Evolutionary conservation across 768 basidiomycete genomes (phyloP).

Genomic region (Auriscalpium vulgare): DNA sequence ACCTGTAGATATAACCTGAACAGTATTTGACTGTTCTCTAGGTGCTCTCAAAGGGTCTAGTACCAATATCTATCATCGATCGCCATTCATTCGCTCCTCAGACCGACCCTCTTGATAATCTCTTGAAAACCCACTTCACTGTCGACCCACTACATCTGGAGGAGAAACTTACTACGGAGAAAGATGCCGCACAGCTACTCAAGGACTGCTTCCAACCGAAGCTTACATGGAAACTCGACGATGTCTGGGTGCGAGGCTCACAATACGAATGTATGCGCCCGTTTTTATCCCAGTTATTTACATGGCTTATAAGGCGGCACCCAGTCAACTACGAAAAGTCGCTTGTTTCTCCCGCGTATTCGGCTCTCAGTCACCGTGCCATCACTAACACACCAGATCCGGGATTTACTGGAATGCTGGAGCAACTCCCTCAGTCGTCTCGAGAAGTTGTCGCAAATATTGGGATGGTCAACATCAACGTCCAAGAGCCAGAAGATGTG

Average conservation of each 20-base stretch:
- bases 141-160: neutral
- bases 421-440: too few species aligned
- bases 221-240: neutral
- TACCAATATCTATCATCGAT: slow-evolving; percentile 3
- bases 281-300: neutral
- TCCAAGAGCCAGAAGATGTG: too few species aligned
- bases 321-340: neutral
- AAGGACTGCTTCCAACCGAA: neutral
- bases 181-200: neutral
- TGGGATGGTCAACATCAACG: too few species aligned
- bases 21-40: neutral
- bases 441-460: too few species aligned
- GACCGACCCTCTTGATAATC: slow-evolving; percentile 7
- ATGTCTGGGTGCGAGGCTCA: neutral
- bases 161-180: slow-evolving; percentile 1
- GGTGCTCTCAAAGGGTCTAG: slow-evolving; percentile 3
- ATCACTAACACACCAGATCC: neutral
- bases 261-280: neutral
- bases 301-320: neutral
- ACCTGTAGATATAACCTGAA: neutral
- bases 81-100: slow-evolving; percentile 8
- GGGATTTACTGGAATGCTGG: too few species aligned
- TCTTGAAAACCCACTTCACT: neutral
- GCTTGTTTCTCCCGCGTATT: neutral
- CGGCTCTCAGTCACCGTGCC: neutral